A percentile compares a stretch with the other conserved stretches of the same genome.
These are phyloP conservation scores for Albophoma yamanashiensis DNA, from an alignment of 2,329 filamentous ascomycete genomes.

Conservation along the genomic window DNA sequence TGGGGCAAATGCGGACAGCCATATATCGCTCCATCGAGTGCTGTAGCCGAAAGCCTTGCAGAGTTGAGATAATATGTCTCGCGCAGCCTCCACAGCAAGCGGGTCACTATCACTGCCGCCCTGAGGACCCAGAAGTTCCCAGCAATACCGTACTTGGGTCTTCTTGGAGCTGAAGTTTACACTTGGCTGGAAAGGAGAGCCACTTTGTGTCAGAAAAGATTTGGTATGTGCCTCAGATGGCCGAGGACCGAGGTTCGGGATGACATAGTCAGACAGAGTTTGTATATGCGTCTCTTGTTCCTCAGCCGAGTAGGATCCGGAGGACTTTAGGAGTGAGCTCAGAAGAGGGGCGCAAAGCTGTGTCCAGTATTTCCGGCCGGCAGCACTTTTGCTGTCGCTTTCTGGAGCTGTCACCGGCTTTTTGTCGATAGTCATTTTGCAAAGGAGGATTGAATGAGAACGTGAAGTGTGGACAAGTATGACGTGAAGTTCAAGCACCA, in stretches of 20 bases:
- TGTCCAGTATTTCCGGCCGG: constrained; percentile 4
- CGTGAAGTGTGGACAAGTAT: not conserved
- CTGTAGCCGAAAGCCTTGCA: constrained; percentile 1
- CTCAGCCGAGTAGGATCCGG: constrained; percentile 2
- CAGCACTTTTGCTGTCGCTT: not conserved
- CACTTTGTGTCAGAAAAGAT: constrained; percentile 3
- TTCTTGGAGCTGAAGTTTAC: constrained; percentile 3
- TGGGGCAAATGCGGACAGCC: constrained; percentile 1
- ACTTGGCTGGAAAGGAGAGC: constrained; percentile 3
- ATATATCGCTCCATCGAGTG: constrained; percentile 4
- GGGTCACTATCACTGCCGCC: constrained; percentile 5
- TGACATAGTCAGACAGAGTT: not conserved
- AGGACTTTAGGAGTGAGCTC: constrained; percentile 3
- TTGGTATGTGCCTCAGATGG: constrained; percentile 1
- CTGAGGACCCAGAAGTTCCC: constrained; percentile 5
- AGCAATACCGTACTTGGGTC: constrained; percentile 5
- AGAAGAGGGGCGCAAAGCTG: not conserved
- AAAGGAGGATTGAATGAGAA: not conserved
- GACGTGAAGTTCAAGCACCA: not conserved
- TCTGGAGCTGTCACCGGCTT: not conserved
- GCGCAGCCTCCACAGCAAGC: constrained; percentile 2
- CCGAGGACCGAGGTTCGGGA: constrained; percentile 6
- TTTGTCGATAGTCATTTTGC: not conserved
- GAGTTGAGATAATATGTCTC: constrained; percentile 1
- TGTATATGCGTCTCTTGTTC: constrained; percentile 4